These are phyloP conservation scores for Moesziomyces sp. DNA, from an alignment of 1,284 basidiomycete species.

Conservation along the genomic window DNA sequence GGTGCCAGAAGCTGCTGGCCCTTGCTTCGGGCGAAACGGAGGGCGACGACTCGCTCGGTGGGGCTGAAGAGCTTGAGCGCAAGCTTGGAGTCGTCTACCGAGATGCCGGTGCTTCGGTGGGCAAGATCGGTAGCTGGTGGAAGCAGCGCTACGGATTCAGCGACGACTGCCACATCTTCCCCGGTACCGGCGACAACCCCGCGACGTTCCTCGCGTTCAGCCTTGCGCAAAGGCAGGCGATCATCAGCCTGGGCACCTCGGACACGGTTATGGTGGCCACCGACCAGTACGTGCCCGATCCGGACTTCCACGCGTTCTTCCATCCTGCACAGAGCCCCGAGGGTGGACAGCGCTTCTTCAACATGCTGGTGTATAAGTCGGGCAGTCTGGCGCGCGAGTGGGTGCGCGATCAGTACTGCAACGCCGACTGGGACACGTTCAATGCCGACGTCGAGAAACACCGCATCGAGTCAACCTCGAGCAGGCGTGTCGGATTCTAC, in stretches of 20 bases:
- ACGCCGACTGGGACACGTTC: constrained; percentile 77
- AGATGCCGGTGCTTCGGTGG: constrained; percentile 77
- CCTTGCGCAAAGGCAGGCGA: constrained; percentile 79
- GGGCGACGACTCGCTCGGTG: constrained; percentile 35
- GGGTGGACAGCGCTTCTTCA: constrained; percentile 65
- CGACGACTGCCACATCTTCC: constrained; percentile 81
- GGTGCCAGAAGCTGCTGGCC: constrained; percentile 53
- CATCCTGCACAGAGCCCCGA: constrained; percentile 68
- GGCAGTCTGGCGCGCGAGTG: constrained; percentile 74
- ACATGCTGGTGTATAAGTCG: constrained; percentile 71
- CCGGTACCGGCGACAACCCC: constrained; percentile 91
- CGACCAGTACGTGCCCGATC: constrained; percentile 68
- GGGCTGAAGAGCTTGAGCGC: constrained; percentile 74
- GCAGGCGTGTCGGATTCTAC: constrained; percentile 73
- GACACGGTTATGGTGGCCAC: constrained; percentile 83
- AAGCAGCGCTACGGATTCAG: constrained; percentile 80
- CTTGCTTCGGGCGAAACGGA: constrained; percentile 69
- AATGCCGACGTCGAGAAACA: constrained; percentile 74
- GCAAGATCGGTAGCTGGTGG: constrained; percentile 79
- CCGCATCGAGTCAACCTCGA: constrained; percentile 4
- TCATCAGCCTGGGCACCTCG: constrained; percentile 89
- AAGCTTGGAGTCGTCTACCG: constrained; percentile 82
- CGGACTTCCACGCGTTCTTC: constrained; percentile 71
- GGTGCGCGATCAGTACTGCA: constrained; percentile 77
- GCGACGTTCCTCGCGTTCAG: constrained; percentile 82